phyloP scores from a whole-genome alignment of 345 rosid species.

The Rhizophora mangle region DNA sequence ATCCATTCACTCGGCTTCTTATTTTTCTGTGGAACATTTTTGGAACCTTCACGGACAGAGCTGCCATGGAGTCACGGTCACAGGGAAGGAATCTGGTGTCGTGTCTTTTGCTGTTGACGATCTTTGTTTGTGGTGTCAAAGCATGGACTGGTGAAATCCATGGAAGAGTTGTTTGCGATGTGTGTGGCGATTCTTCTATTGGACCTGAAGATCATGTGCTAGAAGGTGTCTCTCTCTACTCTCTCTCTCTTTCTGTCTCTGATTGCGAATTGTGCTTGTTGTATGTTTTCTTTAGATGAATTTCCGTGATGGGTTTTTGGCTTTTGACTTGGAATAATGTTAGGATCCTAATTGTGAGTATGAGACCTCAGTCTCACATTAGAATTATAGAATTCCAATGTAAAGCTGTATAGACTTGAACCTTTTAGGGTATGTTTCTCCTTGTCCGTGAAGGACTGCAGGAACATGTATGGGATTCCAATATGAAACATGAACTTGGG shows the following conservation, averaged over 20 bases:
- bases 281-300: neutral
- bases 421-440: no score
- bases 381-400: no score
- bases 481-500: no score
- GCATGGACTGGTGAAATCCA: conserved; percentile 96
- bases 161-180: conserved; percentile 91
- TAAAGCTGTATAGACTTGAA: no score
- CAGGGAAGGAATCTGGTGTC: conserved; percentile 28
- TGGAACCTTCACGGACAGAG: neutral
- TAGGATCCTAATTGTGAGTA: no score
- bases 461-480: no score
- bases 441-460: no score
- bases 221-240: conserved; percentile 58
- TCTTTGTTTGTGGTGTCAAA: conserved; percentile 38
- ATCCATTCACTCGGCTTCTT: neutral
- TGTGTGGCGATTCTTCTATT: conserved; percentile 79
- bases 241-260: neutral
- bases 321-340: neutral
- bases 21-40: neutral
- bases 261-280: neutral
- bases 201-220: conserved; percentile 95
- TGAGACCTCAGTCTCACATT: no score
- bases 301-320: neutral
- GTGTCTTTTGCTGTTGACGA: conserved; percentile 33
- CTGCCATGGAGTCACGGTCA: conserved; percentile 34